phyloP scores from a whole-genome alignment of 192 early-diverging fungal species.

The Backusella parvicylindrica region DNA sequence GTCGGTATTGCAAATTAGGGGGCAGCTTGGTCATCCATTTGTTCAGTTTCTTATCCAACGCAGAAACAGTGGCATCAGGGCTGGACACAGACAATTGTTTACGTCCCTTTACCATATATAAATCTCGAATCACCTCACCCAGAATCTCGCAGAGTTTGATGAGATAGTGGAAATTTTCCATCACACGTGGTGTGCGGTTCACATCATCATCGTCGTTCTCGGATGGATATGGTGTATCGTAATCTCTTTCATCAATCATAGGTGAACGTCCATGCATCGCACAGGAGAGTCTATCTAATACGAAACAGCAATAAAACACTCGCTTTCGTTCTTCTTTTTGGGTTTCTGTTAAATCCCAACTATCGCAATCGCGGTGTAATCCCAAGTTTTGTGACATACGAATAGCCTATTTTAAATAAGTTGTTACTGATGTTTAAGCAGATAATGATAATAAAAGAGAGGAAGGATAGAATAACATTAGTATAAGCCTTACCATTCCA shows the following conservation, averaged over 20 bases:
- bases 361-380: constrained; percentile 62
- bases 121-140: constrained; percentile 44
- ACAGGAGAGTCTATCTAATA: constrained; percentile 66
- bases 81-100: constrained; percentile 22
- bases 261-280: constrained; percentile 60
- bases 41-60: constrained; percentile 22
- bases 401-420: constrained; percentile 44
- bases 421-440: neutral
- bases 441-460: neutral
- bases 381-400: constrained; percentile 77
- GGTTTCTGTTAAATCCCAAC: constrained; percentile 44
- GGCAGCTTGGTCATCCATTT: constrained; percentile 46
- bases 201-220: constrained; percentile 10
- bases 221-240: constrained; percentile 33
- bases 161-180: constrained; percentile 31
- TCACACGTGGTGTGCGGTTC: constrained; percentile 19
- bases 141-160: constrained; percentile 39
- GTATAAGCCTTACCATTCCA: constrained; percentile 28
- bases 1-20: constrained; percentile 21
- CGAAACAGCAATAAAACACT: constrained; percentile 71
- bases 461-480: neutral
- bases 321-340: constrained; percentile 66
- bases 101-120: constrained; percentile 42
- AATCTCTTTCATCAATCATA: constrained; percentile 45
- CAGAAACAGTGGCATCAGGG: constrained; percentile 24